These are phyloP conservation scores for Orbilia quercus DNA, from an alignment of 2,329 filamentous ascomycete species.

Conservation along the genomic window DNA sequence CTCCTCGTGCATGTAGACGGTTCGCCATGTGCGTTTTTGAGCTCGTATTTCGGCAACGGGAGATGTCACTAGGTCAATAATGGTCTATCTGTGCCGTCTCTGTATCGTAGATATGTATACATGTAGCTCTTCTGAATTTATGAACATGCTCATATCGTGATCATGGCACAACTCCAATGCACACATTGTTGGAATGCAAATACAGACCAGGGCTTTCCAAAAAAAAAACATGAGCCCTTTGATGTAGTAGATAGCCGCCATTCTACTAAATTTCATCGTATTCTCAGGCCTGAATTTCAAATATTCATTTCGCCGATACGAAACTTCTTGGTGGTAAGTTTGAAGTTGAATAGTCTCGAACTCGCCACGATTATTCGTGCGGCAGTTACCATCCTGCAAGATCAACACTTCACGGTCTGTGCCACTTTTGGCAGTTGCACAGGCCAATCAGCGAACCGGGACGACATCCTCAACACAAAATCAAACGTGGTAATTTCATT, in stretches of 20 bases:
- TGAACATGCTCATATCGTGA: no score
- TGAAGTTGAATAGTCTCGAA: neutral
- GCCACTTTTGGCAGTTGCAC: slow-evolving; percentile 50
- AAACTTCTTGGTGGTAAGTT: neutral
- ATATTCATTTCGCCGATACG: no score
- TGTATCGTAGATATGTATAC: no score
- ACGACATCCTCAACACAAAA: slow-evolving; percentile 50
- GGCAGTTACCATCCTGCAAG: slow-evolving; percentile 36
- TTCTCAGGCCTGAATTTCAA: neutral
- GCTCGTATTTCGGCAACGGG: slow-evolving; percentile 4
- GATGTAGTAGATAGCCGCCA: neutral
- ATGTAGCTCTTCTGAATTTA: no score
- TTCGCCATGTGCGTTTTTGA: slow-evolving; percentile 7
- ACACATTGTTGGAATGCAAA: no score
- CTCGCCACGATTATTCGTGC: slow-evolving; percentile 5
- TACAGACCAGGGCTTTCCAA: no score
- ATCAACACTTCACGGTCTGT: slow-evolving; percentile 38
- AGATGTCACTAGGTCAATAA: no score
- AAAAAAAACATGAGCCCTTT: neutral
- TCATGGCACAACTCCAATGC: no score
- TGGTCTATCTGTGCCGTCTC: no score
- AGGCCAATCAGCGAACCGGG: slow-evolving; percentile 53
- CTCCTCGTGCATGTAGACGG: slow-evolving; percentile 6
- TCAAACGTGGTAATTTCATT: slow-evolving; percentile 47
- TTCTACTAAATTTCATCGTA: neutral